Percentiles rank a stretch among this genome's conserved stretches.
These are phyloP conservation scores for Vaccinium corymbosum DNA, from an alignment of 148 eudicot genomes.

Conservation along the genomic window DNA sequence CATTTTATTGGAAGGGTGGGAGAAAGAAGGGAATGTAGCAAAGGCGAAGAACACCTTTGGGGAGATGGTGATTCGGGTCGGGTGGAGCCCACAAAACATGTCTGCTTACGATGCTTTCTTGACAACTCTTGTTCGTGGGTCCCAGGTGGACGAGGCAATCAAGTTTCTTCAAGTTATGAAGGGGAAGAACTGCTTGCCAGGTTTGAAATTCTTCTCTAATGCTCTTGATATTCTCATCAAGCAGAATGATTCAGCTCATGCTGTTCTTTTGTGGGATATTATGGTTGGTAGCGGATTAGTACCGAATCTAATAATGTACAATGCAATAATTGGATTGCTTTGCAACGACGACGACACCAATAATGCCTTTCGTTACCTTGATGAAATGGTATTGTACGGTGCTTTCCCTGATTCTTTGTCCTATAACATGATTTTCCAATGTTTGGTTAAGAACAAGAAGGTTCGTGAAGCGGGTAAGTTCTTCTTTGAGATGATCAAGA, in stretches of 20 bases:
- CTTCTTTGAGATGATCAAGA: slow-evolving; percentile 74
- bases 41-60: slow-evolving; percentile 77
- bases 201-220: slow-evolving; percentile 72
- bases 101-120: slow-evolving; percentile 71
- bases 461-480: slow-evolving; percentile 61
- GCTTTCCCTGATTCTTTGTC: slow-evolving; percentile 68
- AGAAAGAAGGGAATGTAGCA: slow-evolving; percentile 59
- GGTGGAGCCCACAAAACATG: slow-evolving; percentile 61
- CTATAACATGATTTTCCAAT: slow-evolving; percentile 70
- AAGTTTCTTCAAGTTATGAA: slow-evolving; percentile 79
- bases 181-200: slow-evolving; percentile 74
- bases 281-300: slow-evolving; percentile 59
- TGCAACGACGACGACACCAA: slow-evolving; percentile 60
- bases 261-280: slow-evolving; percentile 64
- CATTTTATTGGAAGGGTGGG: slow-evolving; percentile 81
- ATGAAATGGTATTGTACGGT: slow-evolving; percentile 67
- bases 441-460: slow-evolving; percentile 63
- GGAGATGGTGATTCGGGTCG: slow-evolving; percentile 83
- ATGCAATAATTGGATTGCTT: slow-evolving; percentile 65
- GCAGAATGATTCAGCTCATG: slow-evolving; percentile 58
- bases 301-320: slow-evolving; percentile 63
- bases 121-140: slow-evolving; percentile 57
- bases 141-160: slow-evolving; percentile 55
- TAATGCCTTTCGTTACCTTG: slow-evolving; percentile 66
- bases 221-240: slow-evolving; percentile 65